Conservation (phyloP, 2,329 filamentous ascomycete genomes). For the Xylariaceae sp. region DNA sequence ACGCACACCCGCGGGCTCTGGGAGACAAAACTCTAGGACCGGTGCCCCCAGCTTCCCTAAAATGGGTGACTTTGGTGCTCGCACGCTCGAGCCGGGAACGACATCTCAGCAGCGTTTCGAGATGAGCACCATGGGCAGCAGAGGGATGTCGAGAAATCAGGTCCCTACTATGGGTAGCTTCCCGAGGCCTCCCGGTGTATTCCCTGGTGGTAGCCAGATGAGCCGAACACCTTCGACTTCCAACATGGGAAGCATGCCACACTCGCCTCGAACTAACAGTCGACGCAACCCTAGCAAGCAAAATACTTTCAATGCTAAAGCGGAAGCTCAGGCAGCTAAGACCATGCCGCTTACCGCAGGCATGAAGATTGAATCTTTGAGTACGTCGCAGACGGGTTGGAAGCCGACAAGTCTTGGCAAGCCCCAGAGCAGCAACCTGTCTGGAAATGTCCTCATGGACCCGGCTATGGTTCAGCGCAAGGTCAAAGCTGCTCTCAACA, state of each 20-base stretch:
- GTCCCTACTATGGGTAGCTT: conserved; percentile 53
- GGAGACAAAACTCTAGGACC: conserved; percentile 44
- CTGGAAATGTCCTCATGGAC: conserved; percentile 54
- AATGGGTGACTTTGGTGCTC: conserved; percentile 65
- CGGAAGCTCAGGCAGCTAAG: conserved; percentile 67
- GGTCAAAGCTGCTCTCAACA: conserved; percentile 97
- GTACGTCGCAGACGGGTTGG: conserved; percentile 71
- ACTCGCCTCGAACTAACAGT: conserved; percentile 64
- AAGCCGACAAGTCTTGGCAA: conserved; percentile 68
- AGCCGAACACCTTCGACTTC: conserved; percentile 56
- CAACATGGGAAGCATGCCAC: conserved; percentile 51
- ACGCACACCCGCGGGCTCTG: conserved; percentile 47
- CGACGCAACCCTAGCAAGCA: conserved; percentile 60
- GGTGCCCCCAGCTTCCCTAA: conserved; percentile 41
- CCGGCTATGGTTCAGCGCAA: conserved; percentile 95
- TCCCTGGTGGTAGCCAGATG: conserved; percentile 56
- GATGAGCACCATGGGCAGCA: conserved; percentile 53
- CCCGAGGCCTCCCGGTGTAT: conserved; percentile 52
- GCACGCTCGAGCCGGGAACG: conserved; percentile 63
- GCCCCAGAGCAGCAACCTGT: conserved; percentile 31
- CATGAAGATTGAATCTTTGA: conserved; percentile 73
- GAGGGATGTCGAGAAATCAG: conserved; percentile 39
- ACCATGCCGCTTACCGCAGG: conserved; percentile 87
- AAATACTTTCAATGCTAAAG: conserved; percentile 43
- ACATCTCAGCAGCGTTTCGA: conserved; percentile 71